Percentiles rank a stretch among this genome's conserved stretches.
Conservation (phyloP, 2,329 filamentous ascomycete genomes). For the Hortaea sp. region DNA sequence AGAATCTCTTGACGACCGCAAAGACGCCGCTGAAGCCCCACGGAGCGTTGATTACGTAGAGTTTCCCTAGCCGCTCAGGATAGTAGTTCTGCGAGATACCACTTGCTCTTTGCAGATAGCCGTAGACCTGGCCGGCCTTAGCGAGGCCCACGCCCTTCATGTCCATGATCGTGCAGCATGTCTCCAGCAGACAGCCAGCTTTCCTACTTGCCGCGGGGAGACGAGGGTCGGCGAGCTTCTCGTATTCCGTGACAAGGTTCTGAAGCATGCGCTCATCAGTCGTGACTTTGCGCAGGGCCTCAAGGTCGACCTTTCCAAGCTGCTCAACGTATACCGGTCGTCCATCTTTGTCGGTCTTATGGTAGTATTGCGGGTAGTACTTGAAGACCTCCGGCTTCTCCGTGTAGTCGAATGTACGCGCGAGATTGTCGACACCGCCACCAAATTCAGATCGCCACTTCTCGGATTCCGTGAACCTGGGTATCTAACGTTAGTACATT, state of each 20-base stretch:
- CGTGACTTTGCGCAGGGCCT: conserved; percentile 85
- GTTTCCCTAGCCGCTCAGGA: conserved; percentile 86
- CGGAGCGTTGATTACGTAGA: conserved; percentile 96
- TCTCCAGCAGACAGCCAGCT: conserved; percentile 80
- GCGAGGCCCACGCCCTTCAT: conserved; percentile 83
- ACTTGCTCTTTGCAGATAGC: conserved; percentile 76
- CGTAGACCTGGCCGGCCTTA: conserved; percentile 75
- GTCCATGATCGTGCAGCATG: conserved; percentile 97
- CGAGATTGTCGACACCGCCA: conserved; percentile 62
- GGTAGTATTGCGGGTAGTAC: conserved; percentile 98
- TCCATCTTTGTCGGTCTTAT: conserved; percentile 93
- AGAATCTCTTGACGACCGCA: conserved; percentile 78
- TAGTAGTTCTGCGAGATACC: conserved; percentile 98
- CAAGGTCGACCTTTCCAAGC: conserved; percentile 84
- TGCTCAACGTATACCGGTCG: conserved; percentile 96
- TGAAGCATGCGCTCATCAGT: conserved; percentile 86
- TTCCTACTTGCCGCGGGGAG: conserved; percentile 94
- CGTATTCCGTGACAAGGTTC: conserved; percentile 96
- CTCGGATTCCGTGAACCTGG: conserved; percentile 82
- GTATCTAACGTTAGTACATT: conserved; percentile 14
- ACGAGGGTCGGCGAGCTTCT: conserved; percentile 86
- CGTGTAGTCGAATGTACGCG: conserved; percentile 72
- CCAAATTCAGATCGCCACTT: conserved; percentile 82
- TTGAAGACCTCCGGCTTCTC: conserved; percentile 77
- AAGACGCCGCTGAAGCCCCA: conserved; percentile 91